These are phyloP conservation scores for Boechera divaricarpa DNA, from an alignment of 345 rosid genomes.

Conservation along the genomic window DNA sequence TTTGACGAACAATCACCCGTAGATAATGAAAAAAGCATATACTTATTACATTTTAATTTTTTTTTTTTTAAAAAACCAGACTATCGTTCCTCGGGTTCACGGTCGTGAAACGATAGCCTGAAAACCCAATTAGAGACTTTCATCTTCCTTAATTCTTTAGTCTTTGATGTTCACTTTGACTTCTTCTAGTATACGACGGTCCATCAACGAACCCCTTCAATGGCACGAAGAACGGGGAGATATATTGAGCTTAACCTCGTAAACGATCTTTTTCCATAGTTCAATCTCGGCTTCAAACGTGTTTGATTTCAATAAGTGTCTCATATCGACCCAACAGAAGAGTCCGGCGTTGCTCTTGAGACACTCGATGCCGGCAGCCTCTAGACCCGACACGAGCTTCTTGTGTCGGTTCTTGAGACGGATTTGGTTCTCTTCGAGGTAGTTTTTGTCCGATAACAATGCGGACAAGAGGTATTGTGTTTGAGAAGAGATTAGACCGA, in stretches of 20 bases:
- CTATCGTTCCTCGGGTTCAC: too few relatives aligned
- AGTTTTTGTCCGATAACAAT: constrained; percentile 72
- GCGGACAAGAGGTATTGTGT: constrained; percentile 73
- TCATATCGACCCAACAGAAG: constrained; percentile 87
- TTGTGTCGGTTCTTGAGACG: constrained; percentile 58
- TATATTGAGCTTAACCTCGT: constrained; percentile 62
- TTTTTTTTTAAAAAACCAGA: too few relatives aligned
- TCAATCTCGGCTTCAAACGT: constrained; percentile 80
- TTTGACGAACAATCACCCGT: too few relatives aligned
- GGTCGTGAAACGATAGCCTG: too few relatives aligned
- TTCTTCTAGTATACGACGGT: too few relatives aligned
- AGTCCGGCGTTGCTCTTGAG: constrained; percentile 75
- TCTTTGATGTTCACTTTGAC: too few relatives aligned
- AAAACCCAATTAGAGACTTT: too few relatives aligned
- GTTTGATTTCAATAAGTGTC: constrained; percentile 61
- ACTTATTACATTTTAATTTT: too few relatives aligned
- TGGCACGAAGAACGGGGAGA: constrained; percentile 85
- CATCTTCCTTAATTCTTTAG: too few relatives aligned
- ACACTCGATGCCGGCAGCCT: constrained; percentile 62
- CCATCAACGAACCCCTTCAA: constrained; percentile 62
- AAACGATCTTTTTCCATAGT: constrained; percentile 77
- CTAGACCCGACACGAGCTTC: constrained; percentile 62
- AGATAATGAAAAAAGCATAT: too few relatives aligned
- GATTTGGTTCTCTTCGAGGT: constrained; percentile 60
- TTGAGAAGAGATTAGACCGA: constrained; percentile 81